Conservation (phyloP, 345 rosid genomes). For the Rhodamnia rubescens region DNA sequence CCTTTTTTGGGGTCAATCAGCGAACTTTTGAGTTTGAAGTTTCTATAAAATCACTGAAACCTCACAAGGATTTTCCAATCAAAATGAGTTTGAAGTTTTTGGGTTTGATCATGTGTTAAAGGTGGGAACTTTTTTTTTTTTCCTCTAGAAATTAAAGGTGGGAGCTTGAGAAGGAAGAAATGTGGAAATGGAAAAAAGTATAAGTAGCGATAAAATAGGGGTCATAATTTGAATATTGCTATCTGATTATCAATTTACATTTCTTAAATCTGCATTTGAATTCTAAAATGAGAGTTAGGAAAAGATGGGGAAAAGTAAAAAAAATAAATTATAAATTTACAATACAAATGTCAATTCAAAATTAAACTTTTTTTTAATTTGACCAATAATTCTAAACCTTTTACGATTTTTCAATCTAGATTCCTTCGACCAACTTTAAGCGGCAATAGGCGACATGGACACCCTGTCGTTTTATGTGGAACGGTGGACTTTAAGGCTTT, state of each 20-base stretch:
- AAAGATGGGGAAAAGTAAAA: no score
- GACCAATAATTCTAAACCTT: no score
- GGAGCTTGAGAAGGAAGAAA: not conserved
- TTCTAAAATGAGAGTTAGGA: not conserved
- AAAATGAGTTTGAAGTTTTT: no score
- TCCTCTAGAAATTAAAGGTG: not conserved
- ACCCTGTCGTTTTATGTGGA: fast-evolving
- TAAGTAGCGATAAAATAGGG: not conserved
- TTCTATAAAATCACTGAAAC: not conserved
- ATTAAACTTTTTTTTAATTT: no score
- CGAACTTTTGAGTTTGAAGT: no score
- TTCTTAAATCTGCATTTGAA: not conserved
- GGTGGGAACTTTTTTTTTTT: not conserved
- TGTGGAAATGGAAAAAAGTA: not conserved
- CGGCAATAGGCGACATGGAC: no score
- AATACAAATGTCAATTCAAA: no score
- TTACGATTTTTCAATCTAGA: no score
- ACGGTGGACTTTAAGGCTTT: no score
- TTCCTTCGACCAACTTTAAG: no score
- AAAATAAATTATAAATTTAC: no score
- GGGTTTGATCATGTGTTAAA: not conserved
- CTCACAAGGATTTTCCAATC: not conserved
- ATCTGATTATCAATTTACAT: not conserved
- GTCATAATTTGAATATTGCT: not conserved
- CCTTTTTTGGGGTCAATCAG: not conserved